Evolutionary conservation across 148 eudicot species (phyloP).

Genomic region (Simmondsia chinensis): DNA sequence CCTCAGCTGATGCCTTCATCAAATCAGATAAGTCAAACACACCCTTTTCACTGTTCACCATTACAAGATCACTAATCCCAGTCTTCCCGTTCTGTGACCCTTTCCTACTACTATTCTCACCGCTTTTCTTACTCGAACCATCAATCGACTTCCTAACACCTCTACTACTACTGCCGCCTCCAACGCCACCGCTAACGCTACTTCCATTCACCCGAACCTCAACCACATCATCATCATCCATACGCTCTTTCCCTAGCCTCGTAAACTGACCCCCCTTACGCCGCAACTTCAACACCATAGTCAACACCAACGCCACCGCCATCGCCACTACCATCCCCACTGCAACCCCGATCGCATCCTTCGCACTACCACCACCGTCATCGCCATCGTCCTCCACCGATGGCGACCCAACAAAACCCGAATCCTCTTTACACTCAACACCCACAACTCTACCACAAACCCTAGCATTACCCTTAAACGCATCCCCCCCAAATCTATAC

Average conservation of each 20-base stretch:
- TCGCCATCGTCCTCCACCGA: background rate
- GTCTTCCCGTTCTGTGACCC: conserved; percentile 18
- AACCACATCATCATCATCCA: conserved; percentile 10
- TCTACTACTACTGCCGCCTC: background rate
- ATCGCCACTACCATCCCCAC: conserved; percentile 20
- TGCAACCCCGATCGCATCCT: conserved; percentile 14
- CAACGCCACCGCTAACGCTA: conserved; percentile 3
- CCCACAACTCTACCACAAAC: conserved; percentile 33
- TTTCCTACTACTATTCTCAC: conserved; percentile 16
- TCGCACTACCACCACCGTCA: background rate
- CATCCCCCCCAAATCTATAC: conserved; percentile 22
- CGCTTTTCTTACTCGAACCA: conserved; percentile 11
- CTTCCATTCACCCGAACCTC: conserved; percentile 21
- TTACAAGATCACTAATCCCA: conserved; percentile 29
- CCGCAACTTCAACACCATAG: conserved; percentile 18
- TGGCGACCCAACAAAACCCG: too few relatives aligned
- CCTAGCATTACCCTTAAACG: conserved; percentile 35
- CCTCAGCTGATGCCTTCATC: conserved; percentile 82
- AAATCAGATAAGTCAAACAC: conserved; percentile 57
- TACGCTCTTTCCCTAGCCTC: conserved; percentile 10
- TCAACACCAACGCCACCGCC: conserved; percentile 13
- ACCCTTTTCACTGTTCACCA: conserved; percentile 55
- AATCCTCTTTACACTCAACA: conserved; percentile 15
- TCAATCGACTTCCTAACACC: conserved; percentile 10
- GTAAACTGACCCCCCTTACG: conserved; percentile 10